Percentiles rank a stretch among this genome's conserved stretches.
Evolutionary conservation across 1,139 yeast species (phyloP).

Genomic region (Magnusiomyces tetraspermus): DNA sequence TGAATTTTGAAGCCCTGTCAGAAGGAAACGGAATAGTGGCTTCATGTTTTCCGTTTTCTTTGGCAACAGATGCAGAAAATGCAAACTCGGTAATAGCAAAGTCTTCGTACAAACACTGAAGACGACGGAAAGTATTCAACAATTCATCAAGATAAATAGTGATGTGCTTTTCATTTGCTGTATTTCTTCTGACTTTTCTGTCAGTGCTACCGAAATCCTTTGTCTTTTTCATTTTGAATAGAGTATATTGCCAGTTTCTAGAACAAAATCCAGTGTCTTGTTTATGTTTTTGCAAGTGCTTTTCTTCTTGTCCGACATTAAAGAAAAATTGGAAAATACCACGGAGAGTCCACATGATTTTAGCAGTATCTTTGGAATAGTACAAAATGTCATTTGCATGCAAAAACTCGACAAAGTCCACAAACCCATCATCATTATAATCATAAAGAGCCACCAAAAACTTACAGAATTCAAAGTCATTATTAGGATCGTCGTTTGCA

Average conservation of each 20-base stretch:
- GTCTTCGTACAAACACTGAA: background rate
- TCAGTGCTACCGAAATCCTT: background rate
- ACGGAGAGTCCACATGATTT: background rate
- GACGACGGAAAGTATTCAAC: background rate
- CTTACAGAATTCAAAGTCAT: background rate
- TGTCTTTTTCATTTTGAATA: no score
- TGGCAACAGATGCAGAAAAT: background rate
- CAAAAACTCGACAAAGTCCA: constrained; percentile 1
- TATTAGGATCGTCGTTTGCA: background rate
- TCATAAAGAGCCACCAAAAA: background rate
- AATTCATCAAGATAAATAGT: background rate
- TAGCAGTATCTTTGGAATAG: background rate
- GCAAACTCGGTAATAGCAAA: background rate
- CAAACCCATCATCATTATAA: background rate
- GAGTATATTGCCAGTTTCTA: background rate
- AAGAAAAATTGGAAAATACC: background rate
- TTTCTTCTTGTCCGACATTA: background rate
- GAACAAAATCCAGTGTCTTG: background rate
- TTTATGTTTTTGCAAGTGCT: no score
- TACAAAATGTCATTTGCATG: background rate
- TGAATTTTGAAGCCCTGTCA: background rate
- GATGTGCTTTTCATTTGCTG: background rate
- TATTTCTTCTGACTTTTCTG: background rate
- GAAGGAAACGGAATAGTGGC: no score
- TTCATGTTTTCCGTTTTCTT: background rate